Conservation (phyloP, 257 asterid genomes). For the Solanum piurae region DNA sequence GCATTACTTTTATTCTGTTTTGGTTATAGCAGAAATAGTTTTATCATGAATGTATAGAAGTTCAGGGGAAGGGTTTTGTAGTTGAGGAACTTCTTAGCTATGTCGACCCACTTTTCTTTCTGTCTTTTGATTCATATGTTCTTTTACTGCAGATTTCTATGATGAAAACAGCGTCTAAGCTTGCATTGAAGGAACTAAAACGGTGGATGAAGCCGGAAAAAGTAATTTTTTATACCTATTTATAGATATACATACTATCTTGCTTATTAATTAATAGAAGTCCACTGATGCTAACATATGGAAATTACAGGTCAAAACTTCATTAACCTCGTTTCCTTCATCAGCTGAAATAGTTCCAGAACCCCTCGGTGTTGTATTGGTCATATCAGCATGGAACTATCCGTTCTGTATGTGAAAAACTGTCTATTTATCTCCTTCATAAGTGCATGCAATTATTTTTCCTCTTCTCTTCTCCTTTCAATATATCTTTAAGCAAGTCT, state of each 20-base stretch:
- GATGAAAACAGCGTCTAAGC: constrained; percentile 39
- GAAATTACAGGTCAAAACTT: constrained; percentile 53
- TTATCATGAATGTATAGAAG: not conserved
- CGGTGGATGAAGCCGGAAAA: constrained; percentile 85
- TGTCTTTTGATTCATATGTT: not conserved
- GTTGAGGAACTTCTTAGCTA: not conserved
- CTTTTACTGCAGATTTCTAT: constrained; percentile 32
- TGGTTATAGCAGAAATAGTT: not conserved
- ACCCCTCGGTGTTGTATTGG: constrained; percentile 70
- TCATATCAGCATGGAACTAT: constrained; percentile 91
- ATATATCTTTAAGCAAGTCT: not conserved
- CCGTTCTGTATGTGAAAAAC: constrained; percentile 61
- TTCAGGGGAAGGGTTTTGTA: not conserved
- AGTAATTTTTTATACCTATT: constrained; percentile 16
- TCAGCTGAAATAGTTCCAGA: constrained; percentile 77
- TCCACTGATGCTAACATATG: not conserved
- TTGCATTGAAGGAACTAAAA: constrained; percentile 44
- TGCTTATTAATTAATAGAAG: not conserved
- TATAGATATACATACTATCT: not conserved
- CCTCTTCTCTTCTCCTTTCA: not conserved
- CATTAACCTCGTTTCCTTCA: constrained; percentile 62
- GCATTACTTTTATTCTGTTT: not conserved
- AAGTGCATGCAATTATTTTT: not conserved
- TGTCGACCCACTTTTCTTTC: not conserved
- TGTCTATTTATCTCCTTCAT: not conserved